These are phyloP conservation scores for Botrytis cinerea DNA, from an alignment of 2,329 filamentous ascomycete species.

Conservation along the genomic window DNA sequence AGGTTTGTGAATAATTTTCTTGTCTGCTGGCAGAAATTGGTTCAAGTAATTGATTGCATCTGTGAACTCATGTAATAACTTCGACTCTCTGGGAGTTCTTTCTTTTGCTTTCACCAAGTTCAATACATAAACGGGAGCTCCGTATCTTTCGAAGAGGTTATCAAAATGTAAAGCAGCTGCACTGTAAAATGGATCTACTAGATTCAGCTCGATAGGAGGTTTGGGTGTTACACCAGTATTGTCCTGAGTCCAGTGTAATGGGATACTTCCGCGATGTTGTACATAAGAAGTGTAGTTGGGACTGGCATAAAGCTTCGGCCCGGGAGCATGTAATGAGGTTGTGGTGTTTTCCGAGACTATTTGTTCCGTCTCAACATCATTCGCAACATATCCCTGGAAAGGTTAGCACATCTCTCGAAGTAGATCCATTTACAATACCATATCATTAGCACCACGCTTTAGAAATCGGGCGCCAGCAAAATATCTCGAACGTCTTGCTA, in stretches of 20 bases:
- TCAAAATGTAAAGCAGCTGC: conserved; percentile 94
- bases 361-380: conserved; percentile 98
- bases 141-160: conserved; percentile 89
- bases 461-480: conserved; percentile 94
- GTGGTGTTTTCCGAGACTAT: conserved; percentile 94
- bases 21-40: conserved; percentile 80
- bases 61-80: conserved; percentile 84
- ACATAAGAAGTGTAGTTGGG: conserved; percentile 95
- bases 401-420: conserved; percentile 24
- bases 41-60: conserved; percentile 89
- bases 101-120: conserved; percentile 91
- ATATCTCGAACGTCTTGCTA: conserved; percentile 86
- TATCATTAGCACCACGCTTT: conserved; percentile 91
- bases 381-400: conserved; percentile 79
- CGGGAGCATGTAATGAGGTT: conserved; percentile 92
- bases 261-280: conserved; percentile 95
- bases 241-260: conserved; percentile 96
- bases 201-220: conserved; percentile 89
- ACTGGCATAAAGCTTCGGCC: conserved; percentile 80
- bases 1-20: conserved; percentile 89
- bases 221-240: conserved; percentile 94
- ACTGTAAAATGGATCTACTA: conserved; percentile 95
- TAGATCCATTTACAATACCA: conserved; percentile 46
- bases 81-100: conserved; percentile 85
- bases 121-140: conserved; percentile 85